These are phyloP conservation scores for Diaporthe eres DNA, from an alignment of 2,329 filamentous ascomycete species.

Conservation along the genomic window DNA sequence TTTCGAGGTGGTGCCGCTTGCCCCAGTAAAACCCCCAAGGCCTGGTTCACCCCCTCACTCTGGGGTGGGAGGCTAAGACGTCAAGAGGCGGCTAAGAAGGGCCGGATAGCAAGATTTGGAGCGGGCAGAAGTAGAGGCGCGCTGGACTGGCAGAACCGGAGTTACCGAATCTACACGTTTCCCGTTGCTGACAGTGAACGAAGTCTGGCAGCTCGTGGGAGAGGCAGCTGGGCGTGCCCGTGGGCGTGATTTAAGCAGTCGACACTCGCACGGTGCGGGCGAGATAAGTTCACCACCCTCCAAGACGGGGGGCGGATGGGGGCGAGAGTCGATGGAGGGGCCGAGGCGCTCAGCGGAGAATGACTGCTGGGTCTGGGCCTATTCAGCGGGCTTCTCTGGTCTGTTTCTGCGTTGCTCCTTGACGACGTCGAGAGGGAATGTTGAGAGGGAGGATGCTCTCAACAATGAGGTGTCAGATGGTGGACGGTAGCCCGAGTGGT, in stretches of 20 bases:
- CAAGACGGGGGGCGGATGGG: conserved; percentile 17
- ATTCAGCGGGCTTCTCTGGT: neutral
- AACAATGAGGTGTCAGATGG: neutral
- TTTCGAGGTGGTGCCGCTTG: conserved; percentile 30
- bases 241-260: conserved; percentile 17
- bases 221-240: conserved; percentile 20
- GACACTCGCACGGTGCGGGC: conserved; percentile 5
- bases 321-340: conserved; percentile 1
- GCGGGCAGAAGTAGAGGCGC: conserved; percentile 1
- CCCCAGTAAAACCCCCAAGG: conserved; percentile 31
- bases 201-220: conserved; percentile 15
- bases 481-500: conserved; percentile 5
- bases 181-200: conserved; percentile 9
- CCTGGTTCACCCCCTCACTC: conserved; percentile 24
- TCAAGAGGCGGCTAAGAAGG: conserved; percentile 34
- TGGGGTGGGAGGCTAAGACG: conserved; percentile 33
- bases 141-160: conserved; percentile 14
- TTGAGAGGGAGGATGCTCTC: conserved; percentile 4
- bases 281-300: conserved; percentile 36
- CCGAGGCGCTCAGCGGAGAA: conserved; percentile 25
- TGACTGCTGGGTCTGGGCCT: conserved; percentile 18
- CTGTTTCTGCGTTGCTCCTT: neutral
- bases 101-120: conserved; percentile 6
- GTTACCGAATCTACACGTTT: conserved; percentile 15
- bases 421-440: neutral